Conservation (phyloP, 2,329 filamentous ascomycete species). For the Pseudogymnoascus pannorum region DNA sequence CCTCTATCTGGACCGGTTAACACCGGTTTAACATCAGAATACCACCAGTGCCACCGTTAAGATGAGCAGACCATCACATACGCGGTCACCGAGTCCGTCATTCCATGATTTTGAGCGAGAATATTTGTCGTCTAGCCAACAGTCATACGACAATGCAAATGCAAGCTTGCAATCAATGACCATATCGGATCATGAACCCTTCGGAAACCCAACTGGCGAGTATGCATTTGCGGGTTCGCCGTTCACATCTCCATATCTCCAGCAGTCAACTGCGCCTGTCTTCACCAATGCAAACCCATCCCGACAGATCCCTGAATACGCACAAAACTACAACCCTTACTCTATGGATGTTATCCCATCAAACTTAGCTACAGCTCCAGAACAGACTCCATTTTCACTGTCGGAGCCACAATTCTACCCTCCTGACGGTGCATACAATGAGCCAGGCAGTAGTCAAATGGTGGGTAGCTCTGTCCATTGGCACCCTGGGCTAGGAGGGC, state of each 20-base stretch:
- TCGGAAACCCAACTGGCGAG: neutral
- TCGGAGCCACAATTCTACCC: neutral
- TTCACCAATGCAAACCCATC: neutral
- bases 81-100: neutral
- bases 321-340: neutral
- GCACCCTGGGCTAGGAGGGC: neutral
- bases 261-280: neutral
- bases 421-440: neutral
- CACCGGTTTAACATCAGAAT: neutral
- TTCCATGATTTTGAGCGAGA: neutral
- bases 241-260: neutral
- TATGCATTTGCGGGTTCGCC: neutral
- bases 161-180: neutral
- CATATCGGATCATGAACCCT: neutral
- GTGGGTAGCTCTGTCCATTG: neutral
- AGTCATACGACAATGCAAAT: constrained; percentile 2
- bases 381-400: neutral
- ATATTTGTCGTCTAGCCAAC: constrained; percentile 1
- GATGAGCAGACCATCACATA: neutral
- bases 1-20: neutral
- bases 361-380: neutral
- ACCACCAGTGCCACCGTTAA: neutral
- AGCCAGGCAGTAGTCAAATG: neutral
- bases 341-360: neutral
- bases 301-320: neutral